Evolutionary conservation across 495 filamentous ascomycete genomes (phyloP), one percentile per base, ranked within the genome.

Genomic region (Daldinia bambusicola): DNA sequence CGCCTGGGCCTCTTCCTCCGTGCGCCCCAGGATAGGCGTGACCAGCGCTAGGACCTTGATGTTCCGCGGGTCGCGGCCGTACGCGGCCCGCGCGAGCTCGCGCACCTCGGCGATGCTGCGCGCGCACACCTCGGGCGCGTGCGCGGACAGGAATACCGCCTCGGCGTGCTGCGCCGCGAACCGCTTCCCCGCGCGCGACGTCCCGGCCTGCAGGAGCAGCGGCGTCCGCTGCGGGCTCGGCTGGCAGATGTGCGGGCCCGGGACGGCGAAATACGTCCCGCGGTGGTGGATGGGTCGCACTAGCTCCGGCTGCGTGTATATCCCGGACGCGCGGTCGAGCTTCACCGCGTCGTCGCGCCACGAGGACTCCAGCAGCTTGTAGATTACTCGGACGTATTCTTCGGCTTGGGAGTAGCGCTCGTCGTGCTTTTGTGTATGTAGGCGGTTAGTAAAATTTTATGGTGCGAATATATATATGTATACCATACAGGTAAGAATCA

Each of bases 291-390:
- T 91, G 63, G 86, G 72, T 3, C 88, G 79, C 1, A 92, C 84
- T 6, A 82, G 81, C 4, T 81, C 70, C 1, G 90, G 89, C 32
- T 89, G 84, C 4, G 86, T 87, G 79, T 89, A 90, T 63, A 89
- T 79, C 2, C 85, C 85, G 10, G 75, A 78, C 56, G 84, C 74
- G 43, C 83, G 83, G 66, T 91, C 85, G 4, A 84, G 83, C 20
- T 84, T 76, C 0, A 92, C 86, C 43, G 90, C 89, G 65, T 92
- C 90, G 61, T 87, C 84, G 6, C 88, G 82, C 89, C 89, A 92
- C 9, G 88, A 91, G 16, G 87, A 88, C 69, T 91, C 86, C 78
- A 86, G 86, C 2, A 92, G 85, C 71, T 91, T 91, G 82, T 92
- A 92, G 61, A 90, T 83, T 6, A 91, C 88, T 43, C 84, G 80